phyloP scores from a whole-genome alignment of 495 filamentous ascomycete species.

The Aspergillus baeticus region DNA sequence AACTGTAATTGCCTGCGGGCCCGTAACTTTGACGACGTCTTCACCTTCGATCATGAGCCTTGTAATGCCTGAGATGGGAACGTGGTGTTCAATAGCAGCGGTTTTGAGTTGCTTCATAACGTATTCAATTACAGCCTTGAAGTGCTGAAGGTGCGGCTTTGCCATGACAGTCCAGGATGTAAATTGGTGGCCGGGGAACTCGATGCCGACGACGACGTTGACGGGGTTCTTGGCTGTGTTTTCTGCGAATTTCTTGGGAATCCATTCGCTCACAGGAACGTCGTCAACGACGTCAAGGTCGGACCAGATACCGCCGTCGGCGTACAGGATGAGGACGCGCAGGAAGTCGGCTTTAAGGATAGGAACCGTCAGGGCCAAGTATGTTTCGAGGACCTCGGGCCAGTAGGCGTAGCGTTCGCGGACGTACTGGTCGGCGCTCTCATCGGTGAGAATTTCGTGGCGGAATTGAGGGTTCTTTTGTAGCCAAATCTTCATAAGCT shows the following conservation, averaged over 20 bases:
- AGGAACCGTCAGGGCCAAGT: slow-evolving; percentile 27
- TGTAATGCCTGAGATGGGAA: slow-evolving; percentile 17
- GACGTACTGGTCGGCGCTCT: slow-evolving; percentile 30
- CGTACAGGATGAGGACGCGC: slow-evolving; percentile 37
- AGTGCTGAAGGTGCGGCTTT: slow-evolving; percentile 24
- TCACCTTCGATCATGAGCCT: slow-evolving; percentile 28
- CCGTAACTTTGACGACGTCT: slow-evolving; percentile 42
- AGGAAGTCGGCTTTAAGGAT: slow-evolving; percentile 43
- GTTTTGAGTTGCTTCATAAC: slow-evolving; percentile 10
- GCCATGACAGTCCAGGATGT: slow-evolving; percentile 41
- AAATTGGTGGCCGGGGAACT: slow-evolving; percentile 40
- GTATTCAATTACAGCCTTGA: slow-evolving; percentile 12
- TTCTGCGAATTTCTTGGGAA: slow-evolving; percentile 26
- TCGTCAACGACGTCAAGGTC: slow-evolving; percentile 42
- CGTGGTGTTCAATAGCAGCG: slow-evolving; percentile 4
- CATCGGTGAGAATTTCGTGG: slow-evolving; percentile 37
- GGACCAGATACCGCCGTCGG: slow-evolving; percentile 45
- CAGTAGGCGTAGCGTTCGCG: slow-evolving; percentile 24
- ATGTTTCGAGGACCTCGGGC: slow-evolving; percentile 26
- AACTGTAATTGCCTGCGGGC: slow-evolving; percentile 39
- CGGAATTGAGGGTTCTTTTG: slow-evolving; percentile 28
- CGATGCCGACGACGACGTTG: slow-evolving; percentile 41
- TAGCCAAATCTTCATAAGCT: slow-evolving; percentile 26
- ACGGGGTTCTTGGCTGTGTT: slow-evolving; percentile 7
- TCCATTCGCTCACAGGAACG: slow-evolving; percentile 36